phyloP scores from a whole-genome alignment of 2,329 filamentous ascomycete genomes.

The Ophiostoma australiae region DNA sequence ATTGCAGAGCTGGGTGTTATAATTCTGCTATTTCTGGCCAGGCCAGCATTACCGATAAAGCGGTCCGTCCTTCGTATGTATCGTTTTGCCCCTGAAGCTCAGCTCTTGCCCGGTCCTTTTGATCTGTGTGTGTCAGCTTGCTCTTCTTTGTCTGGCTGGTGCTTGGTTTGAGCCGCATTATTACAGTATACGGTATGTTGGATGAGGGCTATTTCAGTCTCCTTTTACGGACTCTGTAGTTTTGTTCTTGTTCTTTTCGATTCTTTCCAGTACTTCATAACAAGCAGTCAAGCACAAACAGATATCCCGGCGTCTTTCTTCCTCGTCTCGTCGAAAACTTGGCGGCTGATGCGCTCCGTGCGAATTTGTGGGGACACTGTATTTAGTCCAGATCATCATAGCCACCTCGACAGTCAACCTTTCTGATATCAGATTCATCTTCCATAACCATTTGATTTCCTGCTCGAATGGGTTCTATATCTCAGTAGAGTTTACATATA shows the following conservation, averaged over 20 bases:
- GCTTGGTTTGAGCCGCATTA: neutral
- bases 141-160: neutral
- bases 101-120: constrained; percentile 3
- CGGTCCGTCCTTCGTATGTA: neutral
- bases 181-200: neutral
- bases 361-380: neutral
- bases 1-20: no score
- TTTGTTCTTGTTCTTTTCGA: neutral
- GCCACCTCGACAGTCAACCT: neutral
- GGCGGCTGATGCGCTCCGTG: constrained; percentile 1
- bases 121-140: neutral
- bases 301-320: neutral
- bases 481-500: no score
- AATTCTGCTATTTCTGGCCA: neutral
- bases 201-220: neutral
- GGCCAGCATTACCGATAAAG: neutral
- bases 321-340: neutral
- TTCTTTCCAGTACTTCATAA: neutral
- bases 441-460: no score
- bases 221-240: neutral
- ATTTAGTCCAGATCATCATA: neutral
- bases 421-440: no score
- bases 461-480: no score
- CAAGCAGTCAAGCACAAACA: neutral
- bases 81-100: constrained; percentile 5